These are phyloP conservation scores for Leccinum arenicola DNA, from an alignment of 768 basidiomycete genomes.

Conservation along the genomic window DNA sequence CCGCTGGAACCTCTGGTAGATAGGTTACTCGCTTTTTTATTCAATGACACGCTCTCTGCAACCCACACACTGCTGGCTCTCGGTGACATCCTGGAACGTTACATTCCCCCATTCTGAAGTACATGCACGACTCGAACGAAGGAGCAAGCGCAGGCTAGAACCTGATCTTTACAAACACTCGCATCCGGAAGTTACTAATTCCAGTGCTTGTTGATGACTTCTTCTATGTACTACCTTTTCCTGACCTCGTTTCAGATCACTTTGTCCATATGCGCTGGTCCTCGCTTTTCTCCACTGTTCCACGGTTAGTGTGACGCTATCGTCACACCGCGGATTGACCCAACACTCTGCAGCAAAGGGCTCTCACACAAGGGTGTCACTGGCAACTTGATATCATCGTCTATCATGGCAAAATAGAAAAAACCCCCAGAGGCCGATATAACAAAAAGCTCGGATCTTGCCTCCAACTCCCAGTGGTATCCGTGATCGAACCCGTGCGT, in stretches of 20 bases:
- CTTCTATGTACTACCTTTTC: neutral
- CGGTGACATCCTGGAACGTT: neutral
- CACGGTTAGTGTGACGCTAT: neutral
- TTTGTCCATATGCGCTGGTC: neutral
- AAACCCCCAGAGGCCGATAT: too few species aligned
- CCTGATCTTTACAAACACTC: too few species aligned
- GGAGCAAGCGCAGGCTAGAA: neutral
- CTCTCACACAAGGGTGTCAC: neutral
- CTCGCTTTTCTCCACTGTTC: neutral
- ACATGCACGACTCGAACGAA: neutral
- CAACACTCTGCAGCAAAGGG: too few species aligned
- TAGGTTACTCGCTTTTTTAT: slow-evolving; percentile 19
- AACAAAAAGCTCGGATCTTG: too few species aligned
- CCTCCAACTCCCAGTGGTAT: too few species aligned
- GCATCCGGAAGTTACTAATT: neutral
- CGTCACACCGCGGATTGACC: neutral
- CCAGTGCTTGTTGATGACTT: neutral
- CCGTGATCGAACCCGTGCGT: too few species aligned
- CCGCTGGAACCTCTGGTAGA: slow-evolving; percentile 30
- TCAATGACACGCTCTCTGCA: slow-evolving; percentile 2
- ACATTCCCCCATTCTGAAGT: neutral
- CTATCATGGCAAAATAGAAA: neutral
- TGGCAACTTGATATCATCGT: neutral
- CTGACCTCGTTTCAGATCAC: neutral
- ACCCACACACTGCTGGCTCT: neutral